Conservation (phyloP, 768 basidiomycete species). For the Tulasnella sp. region DNA sequence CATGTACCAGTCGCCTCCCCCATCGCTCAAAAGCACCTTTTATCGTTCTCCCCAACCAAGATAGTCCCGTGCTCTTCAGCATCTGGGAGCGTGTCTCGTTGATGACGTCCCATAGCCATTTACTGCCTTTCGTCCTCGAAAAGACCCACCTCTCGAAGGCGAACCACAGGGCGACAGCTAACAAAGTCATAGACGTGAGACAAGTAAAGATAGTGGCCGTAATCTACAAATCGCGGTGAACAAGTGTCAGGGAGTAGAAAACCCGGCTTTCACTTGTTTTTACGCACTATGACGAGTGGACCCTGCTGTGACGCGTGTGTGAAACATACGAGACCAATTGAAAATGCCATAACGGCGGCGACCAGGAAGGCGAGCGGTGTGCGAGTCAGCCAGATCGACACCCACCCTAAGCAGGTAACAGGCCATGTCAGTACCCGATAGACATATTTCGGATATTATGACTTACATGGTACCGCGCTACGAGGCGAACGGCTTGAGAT, state of each 20-base stretch:
- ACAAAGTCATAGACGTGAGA: slow-evolving; percentile 11
- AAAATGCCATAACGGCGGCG: slow-evolving; percentile 16
- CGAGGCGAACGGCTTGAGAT: slow-evolving; percentile 14
- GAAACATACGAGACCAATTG: slow-evolving; percentile 13
- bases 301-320: slow-evolving; percentile 14
- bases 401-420: slow-evolving; percentile 4
- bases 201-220: slow-evolving; percentile 10
- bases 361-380: slow-evolving; percentile 18
- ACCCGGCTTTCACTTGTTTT: neutral
- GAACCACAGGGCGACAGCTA: slow-evolving; percentile 17
- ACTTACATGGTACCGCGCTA: slow-evolving; percentile 12
- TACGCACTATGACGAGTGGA: neutral
- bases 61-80: too few relatives aligned
- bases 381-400: slow-evolving; percentile 16
- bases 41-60: too few relatives aligned
- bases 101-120: neutral
- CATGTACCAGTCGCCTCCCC: too few relatives aligned
- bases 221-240: neutral
- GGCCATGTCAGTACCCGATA: neutral
- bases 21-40: too few relatives aligned
- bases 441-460: neutral
- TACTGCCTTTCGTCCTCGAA: neutral
- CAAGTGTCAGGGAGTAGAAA: neutral
- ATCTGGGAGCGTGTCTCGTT: too few relatives aligned
- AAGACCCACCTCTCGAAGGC: slow-evolving; percentile 16